Base-by-base conservation (phyloP, 2,329 filamentous ascomycete species). In the Colletotrichum lini region DNA sequence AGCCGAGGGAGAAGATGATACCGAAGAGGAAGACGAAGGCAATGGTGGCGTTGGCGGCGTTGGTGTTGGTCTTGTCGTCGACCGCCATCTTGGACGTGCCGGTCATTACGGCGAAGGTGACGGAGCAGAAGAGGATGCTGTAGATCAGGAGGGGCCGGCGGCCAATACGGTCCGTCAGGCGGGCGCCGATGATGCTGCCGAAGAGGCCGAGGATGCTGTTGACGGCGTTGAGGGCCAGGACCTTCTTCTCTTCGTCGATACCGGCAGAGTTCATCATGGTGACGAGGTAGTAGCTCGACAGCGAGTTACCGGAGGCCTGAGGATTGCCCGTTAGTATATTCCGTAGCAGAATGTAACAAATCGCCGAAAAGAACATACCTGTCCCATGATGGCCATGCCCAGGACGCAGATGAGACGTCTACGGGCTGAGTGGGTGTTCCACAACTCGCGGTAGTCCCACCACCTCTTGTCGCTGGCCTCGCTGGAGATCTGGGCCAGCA, bases 401-500 rank as follows among this genome's bases (percentile, higher is more conserved):
- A 87, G 78, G 15, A 88, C 87, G 68, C 84, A 87, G 16, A 86
- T 80, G 3, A 90, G 82, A n/a, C 88, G 83, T 57, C 85, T 85
- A 40, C 84, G 81, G 1, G 85, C 84, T 1, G 82, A 82, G 52
- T 82, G 82, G 4, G 82, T 85, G 75, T 86, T 85, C 82, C 86
- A 87, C 0, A 89, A 81, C 67, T 86, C 86, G 52, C 82, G 81
- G 75, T 88, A 89, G 74, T 89, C 87, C 84, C 85, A 89, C 85
- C 86, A 88, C 60, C 82, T 82, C 79, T 88, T 88, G 71, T 88
- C 87, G 1, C 85, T 85, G 9, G 84, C 86, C 65, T 87, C 84
- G 7, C 80, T 80, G 15, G 84, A 82, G 61, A 85, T 84, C 66
- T 84, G 82, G 7, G 78, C 77, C 23, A 83, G 75, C 80, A 87